Percentiles rank a stretch among this genome's conserved stretches.
These are phyloP conservation scores for Solioccasus polychromus DNA, from an alignment of 768 basidiomycete genomes.

Conservation along the genomic window DNA sequence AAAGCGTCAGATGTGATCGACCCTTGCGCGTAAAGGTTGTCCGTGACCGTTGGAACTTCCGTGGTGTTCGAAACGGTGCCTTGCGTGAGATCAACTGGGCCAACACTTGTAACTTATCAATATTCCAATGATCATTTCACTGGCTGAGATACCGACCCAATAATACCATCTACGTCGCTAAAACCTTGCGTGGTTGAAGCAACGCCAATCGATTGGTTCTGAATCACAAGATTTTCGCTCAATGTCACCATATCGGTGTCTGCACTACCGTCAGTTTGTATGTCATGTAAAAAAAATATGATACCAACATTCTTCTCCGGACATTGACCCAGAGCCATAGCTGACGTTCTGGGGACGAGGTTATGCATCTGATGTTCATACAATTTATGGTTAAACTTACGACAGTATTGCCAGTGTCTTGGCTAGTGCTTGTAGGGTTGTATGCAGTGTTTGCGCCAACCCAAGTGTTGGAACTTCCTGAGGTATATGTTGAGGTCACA, in stretches of 20 bases:
- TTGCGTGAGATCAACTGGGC: conserved; percentile 48
- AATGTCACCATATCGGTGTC: conserved; percentile 49
- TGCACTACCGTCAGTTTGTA: conserved; percentile 17
- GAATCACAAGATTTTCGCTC: conserved; percentile 37
- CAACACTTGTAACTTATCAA: conserved; percentile 35
- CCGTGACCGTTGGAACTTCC: conserved; percentile 53
- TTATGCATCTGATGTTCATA: not conserved
- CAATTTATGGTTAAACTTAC: conserved; percentile 23
- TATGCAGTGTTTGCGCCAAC: conserved; percentile 50
- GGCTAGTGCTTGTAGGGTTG: conserved; percentile 44
- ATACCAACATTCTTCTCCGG: conserved; percentile 47
- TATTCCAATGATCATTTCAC: not conserved
- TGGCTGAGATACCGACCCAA: conserved; percentile 35
- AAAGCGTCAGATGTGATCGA: conserved; percentile 44
- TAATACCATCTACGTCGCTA: conserved; percentile 48
- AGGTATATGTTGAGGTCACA: not conserved
- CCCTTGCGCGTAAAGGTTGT: conserved; percentile 51
- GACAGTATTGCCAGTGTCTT: conserved; percentile 36
- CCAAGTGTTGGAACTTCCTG: conserved; percentile 54
- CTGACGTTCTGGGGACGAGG: conserved; percentile 39
- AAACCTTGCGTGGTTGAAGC: conserved; percentile 44
- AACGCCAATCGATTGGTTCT: conserved; percentile 48
- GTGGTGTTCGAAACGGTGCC: conserved; percentile 40
- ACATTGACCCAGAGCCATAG: conserved; percentile 55
- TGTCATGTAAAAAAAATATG: not conserved